These are phyloP conservation scores for Ballota nigra DNA, from an alignment of 257 asterid species.

Conservation along the genomic window DNA sequence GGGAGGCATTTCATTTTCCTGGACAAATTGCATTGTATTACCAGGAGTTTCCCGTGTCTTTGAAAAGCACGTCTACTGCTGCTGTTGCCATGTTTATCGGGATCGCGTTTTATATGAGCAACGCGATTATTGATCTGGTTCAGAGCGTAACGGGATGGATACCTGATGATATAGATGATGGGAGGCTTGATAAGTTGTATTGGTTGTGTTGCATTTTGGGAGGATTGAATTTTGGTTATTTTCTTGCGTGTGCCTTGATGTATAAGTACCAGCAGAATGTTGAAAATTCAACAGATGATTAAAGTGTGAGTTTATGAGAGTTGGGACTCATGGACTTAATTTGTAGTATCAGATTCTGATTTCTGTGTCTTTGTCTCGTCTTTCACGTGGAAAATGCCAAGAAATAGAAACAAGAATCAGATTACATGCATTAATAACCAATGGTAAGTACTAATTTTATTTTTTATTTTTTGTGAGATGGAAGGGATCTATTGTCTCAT, in stretches of 20 bases:
- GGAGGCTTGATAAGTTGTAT: slow-evolving; percentile 64
- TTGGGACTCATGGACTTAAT: neutral
- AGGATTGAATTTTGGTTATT: slow-evolving; percentile 45
- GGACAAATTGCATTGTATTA: slow-evolving; percentile 55
- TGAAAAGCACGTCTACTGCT: slow-evolving; percentile 57
- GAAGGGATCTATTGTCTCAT: too few species aligned
- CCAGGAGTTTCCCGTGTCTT: slow-evolving; percentile 53
- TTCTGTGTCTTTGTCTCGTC: neutral
- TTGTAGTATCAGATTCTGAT: neutral
- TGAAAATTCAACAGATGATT: slow-evolving; percentile 16
- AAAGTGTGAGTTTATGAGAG: slow-evolving; percentile 5
- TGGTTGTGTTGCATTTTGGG: slow-evolving; percentile 61
- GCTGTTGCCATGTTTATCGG: slow-evolving; percentile 49
- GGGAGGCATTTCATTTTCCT: slow-evolving; percentile 62
- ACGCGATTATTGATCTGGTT: slow-evolving; percentile 39
- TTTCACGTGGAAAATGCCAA: neutral
- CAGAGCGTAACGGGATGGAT: slow-evolving; percentile 49
- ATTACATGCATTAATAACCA: too few species aligned
- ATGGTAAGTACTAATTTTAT: too few species aligned
- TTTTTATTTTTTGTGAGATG: too few species aligned
- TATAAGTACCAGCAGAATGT: slow-evolving; percentile 31
- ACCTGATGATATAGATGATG: slow-evolving; percentile 60
- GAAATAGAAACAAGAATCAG: too few species aligned
- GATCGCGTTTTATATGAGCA: slow-evolving; percentile 43
- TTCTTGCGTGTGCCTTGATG: slow-evolving; percentile 36